Base-by-base conservation (phyloP, 2,329 filamentous ascomycete genomes). In the Phialophora macrospora region DNA sequence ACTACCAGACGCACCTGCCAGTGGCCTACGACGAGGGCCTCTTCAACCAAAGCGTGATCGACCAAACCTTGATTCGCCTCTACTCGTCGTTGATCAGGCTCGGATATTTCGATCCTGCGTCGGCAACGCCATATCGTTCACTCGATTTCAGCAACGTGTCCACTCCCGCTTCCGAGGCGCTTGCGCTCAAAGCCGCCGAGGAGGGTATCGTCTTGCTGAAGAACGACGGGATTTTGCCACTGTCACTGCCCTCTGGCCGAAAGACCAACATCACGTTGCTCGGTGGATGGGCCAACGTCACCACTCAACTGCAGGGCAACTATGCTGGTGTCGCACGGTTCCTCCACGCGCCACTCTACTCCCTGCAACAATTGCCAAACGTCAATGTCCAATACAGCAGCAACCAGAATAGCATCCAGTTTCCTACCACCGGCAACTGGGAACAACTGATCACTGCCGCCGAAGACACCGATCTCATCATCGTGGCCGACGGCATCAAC, bases 251-350 rank as follows among this genome's bases (percentile, higher is more conserved):
- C 3, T 72, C 77, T 17, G 73, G 70, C 17, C 75, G 73, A 2
- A 76, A 75, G 49, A 74, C 75, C 9, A 80, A 75, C 6, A 77
- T 88, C 3, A 86, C 84, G 0, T 75, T 89, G 51, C 77, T 89
- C 30, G 87, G 86, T 0, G 81, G 81, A 55, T 88, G 85, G 81
- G 85, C 83, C 2, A 85, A 85, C 59, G 83, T 83, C 6, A 85
- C 84, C 0, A 77, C 75, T 4, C 81, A 87, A 65, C 81, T 89
- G 77, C 84, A 84, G 58, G 87, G 86, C 0, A 86, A 85, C 70
- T 89, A 89, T 75, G 79, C 73, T 64, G 86, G 87, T 30, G 75
- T 79, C 2, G 80, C 87, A 0, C 84, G 85, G 0, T 88, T 84
- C 74, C 76, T 85, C 2, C 81, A 80, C 68, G 82, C 80, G 3